Evolutionary conservation across 257 asterid species (phyloP).

Genomic region (Jacaranda mimosifolia): DNA sequence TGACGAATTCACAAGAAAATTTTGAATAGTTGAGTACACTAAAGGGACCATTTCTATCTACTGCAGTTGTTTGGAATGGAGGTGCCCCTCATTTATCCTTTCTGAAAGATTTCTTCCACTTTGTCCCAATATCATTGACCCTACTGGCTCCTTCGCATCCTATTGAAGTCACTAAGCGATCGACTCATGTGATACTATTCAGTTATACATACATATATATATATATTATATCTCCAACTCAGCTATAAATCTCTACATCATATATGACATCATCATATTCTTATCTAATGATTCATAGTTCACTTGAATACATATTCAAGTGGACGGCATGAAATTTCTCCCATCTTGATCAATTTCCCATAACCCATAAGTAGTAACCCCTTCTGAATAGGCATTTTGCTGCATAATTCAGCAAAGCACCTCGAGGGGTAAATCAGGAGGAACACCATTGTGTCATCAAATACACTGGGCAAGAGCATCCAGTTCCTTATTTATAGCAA

Average conservation of each 20-base stretch:
- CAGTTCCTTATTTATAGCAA: not conserved
- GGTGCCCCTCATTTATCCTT: not conserved
- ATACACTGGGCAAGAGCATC: not conserved
- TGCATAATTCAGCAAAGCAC: not conserved
- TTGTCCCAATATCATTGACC: not conserved
- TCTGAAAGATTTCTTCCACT: not conserved
- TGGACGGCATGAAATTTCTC: no score
- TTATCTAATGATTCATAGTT: no score
- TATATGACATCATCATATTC: no score
- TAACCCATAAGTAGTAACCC: not conserved
- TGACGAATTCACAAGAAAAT: no score
- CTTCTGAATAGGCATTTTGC: not conserved
- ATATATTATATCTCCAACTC: no score
- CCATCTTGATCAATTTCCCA: not conserved
- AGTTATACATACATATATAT: no score
- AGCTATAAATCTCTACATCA: no score
- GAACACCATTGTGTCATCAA: conserved; percentile 13
- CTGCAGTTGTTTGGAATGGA: not conserved
- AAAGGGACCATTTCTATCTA: not conserved
- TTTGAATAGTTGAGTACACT: no score
- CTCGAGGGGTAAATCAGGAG: not conserved
- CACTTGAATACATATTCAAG: no score
- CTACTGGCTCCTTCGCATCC: not conserved
- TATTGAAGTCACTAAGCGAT: not conserved
- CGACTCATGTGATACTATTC: no score